Evolutionary conservation across 164 flowering plant genomes (phyloP).

Genomic region (Berberis thunbergii): DNA sequence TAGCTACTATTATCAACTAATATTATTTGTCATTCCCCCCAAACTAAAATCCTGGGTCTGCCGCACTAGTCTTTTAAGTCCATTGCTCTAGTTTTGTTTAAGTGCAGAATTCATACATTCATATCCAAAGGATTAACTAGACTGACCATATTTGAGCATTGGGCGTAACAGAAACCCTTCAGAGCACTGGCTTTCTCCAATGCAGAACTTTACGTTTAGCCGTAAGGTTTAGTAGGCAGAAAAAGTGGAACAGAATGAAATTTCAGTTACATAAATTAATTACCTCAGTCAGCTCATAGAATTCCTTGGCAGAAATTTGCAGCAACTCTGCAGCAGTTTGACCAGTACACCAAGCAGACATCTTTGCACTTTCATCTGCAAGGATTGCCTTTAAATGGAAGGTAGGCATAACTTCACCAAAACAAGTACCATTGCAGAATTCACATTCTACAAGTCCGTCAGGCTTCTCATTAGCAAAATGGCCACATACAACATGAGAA

Average conservation of each 20-base stretch:
- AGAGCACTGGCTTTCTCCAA: no score
- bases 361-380: slow-evolving; percentile 63
- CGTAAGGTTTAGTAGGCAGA: neutral
- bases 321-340: slow-evolving; percentile 76
- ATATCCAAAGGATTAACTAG: no score
- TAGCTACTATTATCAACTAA: no score
- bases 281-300: slow-evolving; percentile 76
- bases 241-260: neutral
- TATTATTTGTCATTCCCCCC: no score
- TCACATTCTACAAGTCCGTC: slow-evolving; percentile 40
- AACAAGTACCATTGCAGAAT: slow-evolving; percentile 49
- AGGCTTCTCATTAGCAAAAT: slow-evolving; percentile 36
- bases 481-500: slow-evolving; percentile 65
- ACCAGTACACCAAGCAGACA: slow-evolving; percentile 77
- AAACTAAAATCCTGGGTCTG: no score
- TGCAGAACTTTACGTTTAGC: no score
- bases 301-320: slow-evolving; percentile 89
- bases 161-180: no score
- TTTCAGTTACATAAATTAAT: neutral
- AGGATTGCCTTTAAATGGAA: slow-evolving; percentile 61
- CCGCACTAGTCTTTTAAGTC: no score
- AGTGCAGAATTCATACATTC: no score
- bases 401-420: slow-evolving; percentile 39
- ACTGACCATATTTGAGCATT: no score
- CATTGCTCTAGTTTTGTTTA: no score